Base-by-base conservation (phyloP, 108 stramenopile genomes). In the Parmales sp. region DNA sequence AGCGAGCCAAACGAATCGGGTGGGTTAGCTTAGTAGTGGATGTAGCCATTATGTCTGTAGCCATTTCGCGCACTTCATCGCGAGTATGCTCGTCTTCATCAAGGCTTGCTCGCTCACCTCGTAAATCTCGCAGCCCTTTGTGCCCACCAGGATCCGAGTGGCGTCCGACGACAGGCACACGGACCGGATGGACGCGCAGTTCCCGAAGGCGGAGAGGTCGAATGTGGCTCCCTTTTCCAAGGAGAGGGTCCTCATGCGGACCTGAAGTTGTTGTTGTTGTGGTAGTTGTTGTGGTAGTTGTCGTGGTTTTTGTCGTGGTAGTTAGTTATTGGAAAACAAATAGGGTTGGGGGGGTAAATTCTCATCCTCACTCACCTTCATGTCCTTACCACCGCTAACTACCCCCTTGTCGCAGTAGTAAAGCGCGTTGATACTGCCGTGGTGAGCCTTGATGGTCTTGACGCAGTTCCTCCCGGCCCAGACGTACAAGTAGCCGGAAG, bases 351-450 rank as follows among this genome's bases (percentile, higher is more conserved):
- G n/a, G n/a, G n/a, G n/a, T n/a, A n/a, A n/a, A n/a, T n/a, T n/a
- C n/a, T n/a, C n/a, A n/a, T n/a, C n/a, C n/a, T n/a, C n/a, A n/a
- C n/a, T n/a, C n/a, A n/a, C n/a, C n/a, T 64, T 60, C 45, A 67
- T 67, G 74, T 81, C 80, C 66, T 75, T 79, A 26, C 78, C 80
- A 1, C 80, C 80, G 36, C 45, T 76, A 34, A 78, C 72, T 1
- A 78, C 28, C n/a, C 79, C 77, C n/a, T 76, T 38, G 0, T 13
- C 38, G 37, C 67, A 34, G 18, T 54, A 31, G 50, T 64, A 38
- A 11, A 80, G 37, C 8, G 75, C 50, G 51, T 73, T 73, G 22
- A 80, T 72, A n/a, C 73, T 37, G 0, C 78, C 78, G 3, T 69
- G 66, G 60, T 80, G 80, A 36, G 78, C 80, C 36, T 76, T 78